Evolutionary conservation across 352 stramenopile genomes (phyloP).

Genomic region (Phytopythium montanum): DNA sequence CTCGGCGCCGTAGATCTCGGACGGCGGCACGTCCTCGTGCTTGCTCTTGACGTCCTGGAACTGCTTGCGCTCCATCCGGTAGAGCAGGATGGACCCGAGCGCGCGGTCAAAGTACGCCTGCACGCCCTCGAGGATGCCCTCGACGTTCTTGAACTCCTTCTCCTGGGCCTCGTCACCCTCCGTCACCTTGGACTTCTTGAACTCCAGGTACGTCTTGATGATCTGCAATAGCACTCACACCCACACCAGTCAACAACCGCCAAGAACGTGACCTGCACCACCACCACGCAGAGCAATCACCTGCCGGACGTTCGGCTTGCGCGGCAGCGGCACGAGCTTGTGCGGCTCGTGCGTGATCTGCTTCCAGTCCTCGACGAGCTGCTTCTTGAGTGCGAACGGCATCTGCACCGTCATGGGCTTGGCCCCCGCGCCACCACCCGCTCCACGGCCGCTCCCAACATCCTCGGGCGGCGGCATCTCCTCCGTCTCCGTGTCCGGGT

Average conservation of each 20-base stretch:
- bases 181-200: slow-evolving; percentile 68
- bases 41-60: slow-evolving; percentile 76
- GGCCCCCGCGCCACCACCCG: slow-evolving; percentile 8
- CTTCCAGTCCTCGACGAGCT: slow-evolving; percentile 91
- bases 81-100: slow-evolving; percentile 89
- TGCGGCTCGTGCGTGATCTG: slow-evolving; percentile 72
- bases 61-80: slow-evolving; percentile 88
- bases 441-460: slow-evolving; percentile 3
- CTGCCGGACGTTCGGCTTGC: slow-evolving; percentile 66
- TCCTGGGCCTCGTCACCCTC: slow-evolving; percentile 47
- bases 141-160: slow-evolving; percentile 82
- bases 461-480: slow-evolving; percentile 34
- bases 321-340: slow-evolving; percentile 77
- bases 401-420: slow-evolving; percentile 78
- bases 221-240: slow-evolving; percentile 38
- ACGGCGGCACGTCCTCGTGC: slow-evolving; percentile 56
- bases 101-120: slow-evolving; percentile 89
- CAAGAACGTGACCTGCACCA: slow-evolving; percentile 7
- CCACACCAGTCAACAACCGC: neutral
- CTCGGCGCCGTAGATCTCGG: slow-evolving; percentile 91
- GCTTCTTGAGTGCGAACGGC: slow-evolving; percentile 91
- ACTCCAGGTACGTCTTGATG: slow-evolving; percentile 74
- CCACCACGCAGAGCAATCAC: slow-evolving; percentile 11
- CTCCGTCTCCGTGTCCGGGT: slow-evolving; percentile 63
- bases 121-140: slow-evolving; percentile 81